phyloP scores from a whole-genome alignment of 148 eudicot species.

The Diospyros kaki region DNA sequence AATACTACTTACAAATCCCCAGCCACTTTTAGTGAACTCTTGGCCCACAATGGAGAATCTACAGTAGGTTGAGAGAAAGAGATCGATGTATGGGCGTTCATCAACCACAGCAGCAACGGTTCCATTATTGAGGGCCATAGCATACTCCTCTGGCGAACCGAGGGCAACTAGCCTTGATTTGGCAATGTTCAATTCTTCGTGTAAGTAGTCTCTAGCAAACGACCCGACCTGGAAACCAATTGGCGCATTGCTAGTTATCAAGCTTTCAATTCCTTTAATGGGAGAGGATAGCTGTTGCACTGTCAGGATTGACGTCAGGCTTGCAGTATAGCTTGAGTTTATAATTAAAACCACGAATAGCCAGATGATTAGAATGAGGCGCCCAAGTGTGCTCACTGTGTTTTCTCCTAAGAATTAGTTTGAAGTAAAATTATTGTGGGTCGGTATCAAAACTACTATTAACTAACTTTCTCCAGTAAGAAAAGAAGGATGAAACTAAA shows the following conservation, averaged over 20 bases:
- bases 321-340: conserved; percentile 88
- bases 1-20: conserved; percentile 85
- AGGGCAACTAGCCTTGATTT: conserved; percentile 63
- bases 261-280: conserved; percentile 67
- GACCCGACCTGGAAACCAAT: conserved; percentile 87
- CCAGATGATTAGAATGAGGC: conserved; percentile 79
- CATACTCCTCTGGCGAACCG: conserved; percentile 66
- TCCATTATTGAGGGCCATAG: conserved; percentile 53
- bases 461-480: not conserved
- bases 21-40: conserved; percentile 72
- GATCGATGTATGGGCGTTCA: conserved; percentile 70
- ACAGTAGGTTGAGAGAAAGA: conserved; percentile 61
- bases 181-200: conserved; percentile 61
- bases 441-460: conserved; percentile 4
- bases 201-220: conserved; percentile 64
- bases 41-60: conserved; percentile 57
- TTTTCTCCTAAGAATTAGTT: conserved; percentile 63
- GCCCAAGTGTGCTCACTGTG: conserved; percentile 82
- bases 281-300: conserved; percentile 70
- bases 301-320: conserved; percentile 84
- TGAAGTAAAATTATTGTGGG: not conserved
- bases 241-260: conserved; percentile 41
- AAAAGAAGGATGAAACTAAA: not conserved
- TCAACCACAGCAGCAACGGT: conserved; percentile 88
- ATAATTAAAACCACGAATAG: conserved; percentile 80